Percentiles rank a stretch among this genome's conserved stretches.
These are phyloP conservation scores for Boletus smithii DNA, from an alignment of 1,284 basidiomycete species.

Conservation along the genomic window DNA sequence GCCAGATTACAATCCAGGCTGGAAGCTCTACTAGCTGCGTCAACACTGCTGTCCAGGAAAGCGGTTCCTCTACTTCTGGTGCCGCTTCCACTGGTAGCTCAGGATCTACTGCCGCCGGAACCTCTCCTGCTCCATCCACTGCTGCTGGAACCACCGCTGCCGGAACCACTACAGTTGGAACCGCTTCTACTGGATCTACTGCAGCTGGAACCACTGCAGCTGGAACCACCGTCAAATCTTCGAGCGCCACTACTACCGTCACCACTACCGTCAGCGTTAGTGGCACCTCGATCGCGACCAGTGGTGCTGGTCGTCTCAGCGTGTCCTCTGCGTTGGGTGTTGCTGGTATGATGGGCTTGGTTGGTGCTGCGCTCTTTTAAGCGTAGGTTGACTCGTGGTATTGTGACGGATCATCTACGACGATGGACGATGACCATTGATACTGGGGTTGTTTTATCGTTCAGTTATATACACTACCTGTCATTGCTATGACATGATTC, in stretches of 20 bases:
- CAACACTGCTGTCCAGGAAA: slow-evolving; percentile 13
- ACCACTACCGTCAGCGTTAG: slow-evolving; percentile 13
- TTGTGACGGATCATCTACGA: slow-evolving; percentile 15
- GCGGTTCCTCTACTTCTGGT: slow-evolving; percentile 2
- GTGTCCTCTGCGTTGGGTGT: slow-evolving; percentile 37
- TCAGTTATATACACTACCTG: slow-evolving; percentile 15
- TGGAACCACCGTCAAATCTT: slow-evolving; percentile 1
- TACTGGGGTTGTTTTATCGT: slow-evolving; percentile 14
- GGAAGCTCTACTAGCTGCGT: slow-evolving; percentile 38
- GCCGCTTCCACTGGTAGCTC: slow-evolving; percentile 14
- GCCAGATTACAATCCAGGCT: slow-evolving; percentile 48
- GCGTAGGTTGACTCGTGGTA: background rate
- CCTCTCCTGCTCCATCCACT: too few species aligned
- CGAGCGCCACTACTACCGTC: slow-evolving; percentile 10
- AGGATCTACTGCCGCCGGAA: slow-evolving; percentile 1
- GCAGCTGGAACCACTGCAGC: background rate
- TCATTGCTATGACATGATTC: slow-evolving; percentile 19
- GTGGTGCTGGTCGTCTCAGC: slow-evolving; percentile 32
- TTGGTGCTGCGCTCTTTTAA: slow-evolving; percentile 49
- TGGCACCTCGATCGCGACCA: slow-evolving; percentile 21
- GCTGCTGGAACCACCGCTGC: slow-evolving; percentile 1
- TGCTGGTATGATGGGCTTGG: slow-evolving; percentile 45
- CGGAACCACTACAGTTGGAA: too few species aligned
- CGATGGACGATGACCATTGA: slow-evolving; percentile 12
- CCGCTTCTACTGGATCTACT: background rate